Evolutionary conservation across 2,329 filamentous ascomycete species (phyloP), one percentile per base, ranked within the genome.

Genomic region (Neonectria hederae): DNA sequence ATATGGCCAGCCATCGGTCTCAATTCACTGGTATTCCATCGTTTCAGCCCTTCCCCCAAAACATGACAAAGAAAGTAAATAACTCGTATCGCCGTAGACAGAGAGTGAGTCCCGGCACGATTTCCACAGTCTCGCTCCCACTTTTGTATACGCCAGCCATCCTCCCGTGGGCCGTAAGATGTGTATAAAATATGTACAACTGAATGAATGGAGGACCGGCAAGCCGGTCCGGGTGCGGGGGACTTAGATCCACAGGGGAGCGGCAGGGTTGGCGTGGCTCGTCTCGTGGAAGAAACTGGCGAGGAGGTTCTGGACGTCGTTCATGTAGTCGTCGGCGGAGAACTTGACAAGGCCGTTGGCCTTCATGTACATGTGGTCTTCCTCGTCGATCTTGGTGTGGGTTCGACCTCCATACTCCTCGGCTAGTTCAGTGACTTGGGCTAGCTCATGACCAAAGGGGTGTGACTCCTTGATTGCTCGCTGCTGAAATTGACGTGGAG

Each of bases 401-500:
- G 88, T 84, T 67, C 86, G 85, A 30, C 89, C 84, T 45, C 89
- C 89, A 71, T 93, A 95, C 79, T 97, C 94, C 80, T 98, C 96
- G 0, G 91, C 95, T 17, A 97, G 87, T 79, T 98, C 96, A 57
- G 94, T 93, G 24, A 98, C 92, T 79, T 98, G 92, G 61, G 93
- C 93, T 57, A 98, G 83, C 79, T 99, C 96, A 54, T 91, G 90
- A 57, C 93, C 93, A 74, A 98, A 98, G 0, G 95, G 95, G 77
- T 96, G 88, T 49, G 79, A 72, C 28, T 83, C 78, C 75, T 80
- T 79, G 69, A 65, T 54, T 49, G 65, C 51, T 24, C 64, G 71
- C 28, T 82, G 82, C 59, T 80, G 79, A 75, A 72, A 77, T 28
- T 78, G 68, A 54, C 77, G 68, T 54, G 76, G 70, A 59, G 75